Conservation (phyloP, 192 early-diverging fungal genomes). For the Kappamyces sp. region DNA sequence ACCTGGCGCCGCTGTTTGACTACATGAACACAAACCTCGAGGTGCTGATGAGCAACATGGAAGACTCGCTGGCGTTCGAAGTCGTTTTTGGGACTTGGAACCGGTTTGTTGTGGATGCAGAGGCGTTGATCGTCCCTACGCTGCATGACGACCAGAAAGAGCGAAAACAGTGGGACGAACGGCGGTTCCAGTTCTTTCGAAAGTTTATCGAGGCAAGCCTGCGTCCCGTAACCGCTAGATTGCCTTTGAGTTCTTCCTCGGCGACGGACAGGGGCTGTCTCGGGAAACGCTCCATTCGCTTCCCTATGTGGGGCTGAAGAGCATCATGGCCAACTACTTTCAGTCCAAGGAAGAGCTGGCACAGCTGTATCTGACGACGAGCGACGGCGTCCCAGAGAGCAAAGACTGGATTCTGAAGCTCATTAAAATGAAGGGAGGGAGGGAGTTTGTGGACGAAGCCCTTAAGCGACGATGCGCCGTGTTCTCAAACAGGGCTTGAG, state of each 20-base stretch:
- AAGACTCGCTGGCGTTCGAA: constrained; percentile 16
- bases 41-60: constrained; percentile 22
- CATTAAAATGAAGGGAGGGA: constrained; percentile 24
- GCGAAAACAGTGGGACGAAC: constrained; percentile 20
- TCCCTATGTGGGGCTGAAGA: constrained; percentile 9
- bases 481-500: not conserved
- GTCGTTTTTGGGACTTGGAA: constrained; percentile 25
- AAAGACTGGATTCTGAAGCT: constrained; percentile 25
- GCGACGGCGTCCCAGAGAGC: not conserved
- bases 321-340: constrained; percentile 18
- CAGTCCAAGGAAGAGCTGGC: constrained; percentile 18
- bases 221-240: not conserved
- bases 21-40: constrained; percentile 33
- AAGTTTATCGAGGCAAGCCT: constrained; percentile 16
- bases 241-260: constrained; percentile 12
- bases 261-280: constrained; percentile 28
- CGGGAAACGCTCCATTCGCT: constrained; percentile 11
- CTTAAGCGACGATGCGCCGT: not conserved
- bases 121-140: constrained; percentile 24
- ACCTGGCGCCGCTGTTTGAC: constrained; percentile 21
- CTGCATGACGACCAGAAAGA: constrained; percentile 23
- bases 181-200: constrained; percentile 19
- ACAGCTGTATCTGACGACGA: not conserved
- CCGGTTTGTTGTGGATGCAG: constrained; percentile 17
- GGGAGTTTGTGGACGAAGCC: constrained; percentile 24